These are phyloP conservation scores for Coleophoma cylindrospora DNA, from an alignment of 2,329 filamentous ascomycete species.

Conservation along the genomic window DNA sequence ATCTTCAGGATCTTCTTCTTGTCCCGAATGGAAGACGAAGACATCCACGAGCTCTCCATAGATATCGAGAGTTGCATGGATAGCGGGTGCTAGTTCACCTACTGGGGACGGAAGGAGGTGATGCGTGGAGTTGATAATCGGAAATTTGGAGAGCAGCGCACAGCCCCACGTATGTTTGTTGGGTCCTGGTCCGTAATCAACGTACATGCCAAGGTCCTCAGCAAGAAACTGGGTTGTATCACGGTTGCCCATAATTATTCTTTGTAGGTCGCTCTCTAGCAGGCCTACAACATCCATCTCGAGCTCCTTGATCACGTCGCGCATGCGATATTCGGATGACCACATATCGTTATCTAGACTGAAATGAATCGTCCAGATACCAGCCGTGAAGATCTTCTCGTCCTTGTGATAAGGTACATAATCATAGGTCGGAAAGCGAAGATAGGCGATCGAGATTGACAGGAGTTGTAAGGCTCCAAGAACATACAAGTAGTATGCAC, in stretches of 20 bases:
- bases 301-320: constrained; percentile 84
- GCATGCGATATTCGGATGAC: constrained; percentile 92
- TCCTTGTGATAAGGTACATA: constrained; percentile 87
- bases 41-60: constrained; percentile 89
- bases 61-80: constrained; percentile 91
- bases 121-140: constrained; percentile 94
- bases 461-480: constrained; percentile 75
- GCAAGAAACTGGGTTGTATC: constrained; percentile 93
- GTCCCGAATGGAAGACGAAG: constrained; percentile 97
- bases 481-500: constrained; percentile 66
- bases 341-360: constrained; percentile 98
- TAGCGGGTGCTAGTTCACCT: constrained; percentile 90
- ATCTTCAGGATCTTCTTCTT: constrained; percentile 94
- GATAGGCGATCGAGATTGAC: constrained; percentile 75
- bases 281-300: constrained; percentile 97
- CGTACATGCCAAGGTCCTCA: constrained; percentile 97
- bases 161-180: constrained; percentile 99
- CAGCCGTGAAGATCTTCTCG: constrained; percentile 83
- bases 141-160: constrained; percentile 92
- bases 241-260: constrained; percentile 99
- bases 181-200: constrained; percentile 92
- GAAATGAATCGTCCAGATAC: constrained; percentile 99
- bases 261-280: constrained; percentile 86
- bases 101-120: constrained; percentile 91
- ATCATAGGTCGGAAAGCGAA: constrained; percentile 88